A percentile compares a stretch with the other conserved stretches of the same genome.
These are phyloP conservation scores for Dichomitus squalens DNA, from an alignment of 1,284 basidiomycete genomes.

Conservation along the genomic window DNA sequence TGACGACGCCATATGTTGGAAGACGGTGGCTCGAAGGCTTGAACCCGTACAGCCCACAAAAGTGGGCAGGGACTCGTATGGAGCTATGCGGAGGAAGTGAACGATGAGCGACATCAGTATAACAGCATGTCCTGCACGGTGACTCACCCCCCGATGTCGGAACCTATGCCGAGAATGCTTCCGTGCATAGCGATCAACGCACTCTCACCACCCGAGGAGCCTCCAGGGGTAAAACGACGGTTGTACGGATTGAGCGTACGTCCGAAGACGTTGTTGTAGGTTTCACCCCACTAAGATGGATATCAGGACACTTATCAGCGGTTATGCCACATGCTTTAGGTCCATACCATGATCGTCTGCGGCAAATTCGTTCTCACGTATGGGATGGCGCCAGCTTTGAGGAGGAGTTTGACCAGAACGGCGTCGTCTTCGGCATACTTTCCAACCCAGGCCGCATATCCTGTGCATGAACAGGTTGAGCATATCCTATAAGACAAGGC, in stretches of 20 bases:
- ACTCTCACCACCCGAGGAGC: slow-evolving; percentile 65
- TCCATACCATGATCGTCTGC: slow-evolving; percentile 50
- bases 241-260: slow-evolving; percentile 69
- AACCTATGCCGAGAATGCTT: slow-evolving; percentile 66
- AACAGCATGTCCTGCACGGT: background rate
- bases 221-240: slow-evolving; percentile 52
- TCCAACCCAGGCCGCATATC: slow-evolving; percentile 33
- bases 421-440: slow-evolving; percentile 27
- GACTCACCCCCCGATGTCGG: slow-evolving; percentile 64
- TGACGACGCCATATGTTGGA: slow-evolving; percentile 25
- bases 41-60: slow-evolving; percentile 79
- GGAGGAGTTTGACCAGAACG: slow-evolving; percentile 58
- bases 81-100: slow-evolving; percentile 12
- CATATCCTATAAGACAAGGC: background rate
- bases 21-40: slow-evolving; percentile 54
- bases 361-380: slow-evolving; percentile 76
- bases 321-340: background rate
- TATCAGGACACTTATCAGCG: background rate
- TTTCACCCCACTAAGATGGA: slow-evolving; percentile 57
- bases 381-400: slow-evolving; percentile 63
- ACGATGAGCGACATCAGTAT: background rate
- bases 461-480: slow-evolving; percentile 22
- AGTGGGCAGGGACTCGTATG: slow-evolving; percentile 75
- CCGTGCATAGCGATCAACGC: slow-evolving; percentile 59
- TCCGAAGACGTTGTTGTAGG: slow-evolving; percentile 67